Conservation (phyloP, 495 filamentous ascomycete species). For the Podospora tetraspora region DNA sequence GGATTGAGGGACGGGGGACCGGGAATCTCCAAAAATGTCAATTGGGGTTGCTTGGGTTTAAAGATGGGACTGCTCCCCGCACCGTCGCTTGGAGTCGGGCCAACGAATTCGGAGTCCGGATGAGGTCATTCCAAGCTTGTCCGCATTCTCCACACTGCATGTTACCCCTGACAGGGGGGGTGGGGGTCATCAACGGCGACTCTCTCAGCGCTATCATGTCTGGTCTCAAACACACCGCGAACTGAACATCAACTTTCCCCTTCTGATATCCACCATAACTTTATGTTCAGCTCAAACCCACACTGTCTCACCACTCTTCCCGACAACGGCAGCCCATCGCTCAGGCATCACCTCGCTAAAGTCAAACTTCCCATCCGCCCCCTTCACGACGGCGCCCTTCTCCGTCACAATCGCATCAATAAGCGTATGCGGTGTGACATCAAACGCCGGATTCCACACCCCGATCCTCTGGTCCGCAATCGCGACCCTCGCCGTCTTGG, state of each 20-base stretch:
- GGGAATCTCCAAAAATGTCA: background rate
- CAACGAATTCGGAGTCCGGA: background rate
- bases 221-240: background rate
- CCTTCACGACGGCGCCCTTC: conserved; percentile 78
- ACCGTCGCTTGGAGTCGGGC: background rate
- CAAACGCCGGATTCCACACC: conserved; percentile 96
- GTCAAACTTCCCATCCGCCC: conserved; percentile 66
- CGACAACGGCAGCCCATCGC: conserved; percentile 38
- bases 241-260: background rate
- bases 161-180: background rate
- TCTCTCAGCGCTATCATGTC: background rate
- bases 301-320: background rate
- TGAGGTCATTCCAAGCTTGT: conserved; percentile 3
- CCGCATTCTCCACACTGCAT: background rate
- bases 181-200: background rate
- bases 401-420: conserved; percentile 96
- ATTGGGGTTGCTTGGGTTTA: background rate
- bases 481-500: conserved; percentile 59
- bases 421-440: conserved; percentile 78
- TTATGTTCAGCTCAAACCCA: background rate
- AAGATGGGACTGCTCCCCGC: background rate
- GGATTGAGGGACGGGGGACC: background rate
- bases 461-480: conserved; percentile 76
- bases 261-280: background rate
- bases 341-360: conserved; percentile 52